phyloP scores from a whole-genome alignment of 2,329 filamentous ascomycete species.

The Alternaria longipes region DNA sequence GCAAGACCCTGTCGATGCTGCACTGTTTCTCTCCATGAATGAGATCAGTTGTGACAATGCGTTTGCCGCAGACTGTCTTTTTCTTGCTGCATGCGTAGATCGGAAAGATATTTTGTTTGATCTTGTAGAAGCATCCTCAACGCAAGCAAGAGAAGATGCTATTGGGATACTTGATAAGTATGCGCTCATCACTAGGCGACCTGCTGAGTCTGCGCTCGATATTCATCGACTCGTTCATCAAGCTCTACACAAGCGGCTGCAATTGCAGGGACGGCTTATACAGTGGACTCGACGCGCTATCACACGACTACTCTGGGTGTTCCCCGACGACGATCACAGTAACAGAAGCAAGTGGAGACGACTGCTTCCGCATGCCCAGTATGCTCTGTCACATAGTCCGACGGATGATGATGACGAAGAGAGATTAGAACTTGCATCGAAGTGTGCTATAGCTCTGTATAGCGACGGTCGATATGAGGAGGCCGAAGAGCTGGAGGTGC shows the following conservation, averaged over 20 bases:
- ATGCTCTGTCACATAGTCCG: conserved; percentile 20
- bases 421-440: conserved; percentile 14
- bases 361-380: conserved; percentile 28
- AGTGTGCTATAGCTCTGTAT: conserved; percentile 20
- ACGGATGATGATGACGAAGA: conserved; percentile 8
- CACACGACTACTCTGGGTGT: conserved; percentile 23
- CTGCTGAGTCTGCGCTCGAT: conserved; percentile 21
- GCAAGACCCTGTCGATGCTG: conserved; percentile 53
- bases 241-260: conserved; percentile 17
- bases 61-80: conserved; percentile 50
- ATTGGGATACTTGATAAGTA: conserved; percentile 22
- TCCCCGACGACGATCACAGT: conserved; percentile 21
- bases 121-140: conserved; percentile 25
- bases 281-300: conserved; percentile 20
- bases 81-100: conserved; percentile 52
- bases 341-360: conserved; percentile 34
- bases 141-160: conserved; percentile 18
- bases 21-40: conserved; percentile 55
- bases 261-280: conserved; percentile 6
- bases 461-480: neutral
- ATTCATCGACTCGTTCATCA: conserved; percentile 24
- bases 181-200: conserved; percentile 22
- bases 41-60: conserved; percentile 31
- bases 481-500: neutral
- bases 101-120: conserved; percentile 29